Evolutionary conservation across 768 basidiomycete genomes (phyloP), one percentile per base, ranked within the genome.

Genomic region (Grammothele lineata): DNA sequence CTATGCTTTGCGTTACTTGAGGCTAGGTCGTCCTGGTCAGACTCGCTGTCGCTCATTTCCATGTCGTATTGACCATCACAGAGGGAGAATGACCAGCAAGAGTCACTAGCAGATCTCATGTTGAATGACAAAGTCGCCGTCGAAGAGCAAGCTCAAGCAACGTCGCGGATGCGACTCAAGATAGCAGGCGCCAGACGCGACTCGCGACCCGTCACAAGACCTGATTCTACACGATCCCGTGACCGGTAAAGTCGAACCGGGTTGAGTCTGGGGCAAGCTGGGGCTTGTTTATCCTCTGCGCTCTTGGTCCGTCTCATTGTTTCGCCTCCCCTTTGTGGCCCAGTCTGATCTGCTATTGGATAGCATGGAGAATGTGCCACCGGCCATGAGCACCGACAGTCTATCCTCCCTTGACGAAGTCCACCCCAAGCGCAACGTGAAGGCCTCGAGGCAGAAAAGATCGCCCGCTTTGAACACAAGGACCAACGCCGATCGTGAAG

Each of bases 61-160:
- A 34, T 3, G 14, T 10, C 36, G 21, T 22, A 36, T 27, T 30
- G 27, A 30, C 8, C 7, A 30, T 37, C 26, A 37, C 66, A 59
- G 40, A 59, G 55, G 27, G 51, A 62, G 48, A 61, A 64, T 8
- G 64, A 57, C 69, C 69, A 70, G 43, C 45, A 33, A 32, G 52
- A 58, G 41, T 35, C 40, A 8, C 49, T n/a, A n/a, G n/a, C 23
- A 24, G 35, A 30, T 14, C 14, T 7, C 27, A 7, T 30, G 8
- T 30, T 30, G 8, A 30, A 7, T 7, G 27, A 14, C 27, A 14
- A 30, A 30, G 27, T n/a, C n/a, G n/a, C n/a, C n/a, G n/a, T n/a
- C n/a, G n/a, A n/a, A n/a, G n/a, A n/a, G n/a, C n/a, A n/a, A n/a
- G n/a, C n/a, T n/a, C n/a, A n/a, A n/a, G n/a, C n/a, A n/a, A n/a